Evolutionary conservation across 257 asterid species (phyloP), one percentile per base, ranked within the genome.

Genomic region (Paraleonurus japonicus): DNA sequence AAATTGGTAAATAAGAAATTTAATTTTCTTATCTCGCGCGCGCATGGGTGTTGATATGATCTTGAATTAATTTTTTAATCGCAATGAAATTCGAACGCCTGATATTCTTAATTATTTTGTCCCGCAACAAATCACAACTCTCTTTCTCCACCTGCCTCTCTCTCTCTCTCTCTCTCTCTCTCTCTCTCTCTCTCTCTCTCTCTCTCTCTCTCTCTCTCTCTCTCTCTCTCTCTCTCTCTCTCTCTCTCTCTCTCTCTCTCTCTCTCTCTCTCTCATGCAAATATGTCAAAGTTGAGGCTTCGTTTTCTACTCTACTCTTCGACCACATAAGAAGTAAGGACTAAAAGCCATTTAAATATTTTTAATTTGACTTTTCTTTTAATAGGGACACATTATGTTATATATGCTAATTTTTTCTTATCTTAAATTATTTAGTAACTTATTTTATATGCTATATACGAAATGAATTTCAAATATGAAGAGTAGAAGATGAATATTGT

Each of bases 1-100:
- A n/a, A n/a, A n/a, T n/a, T n/a, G n/a, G n/a, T n/a, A n/a, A n/a
- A n/a, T n/a, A n/a, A n/a, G n/a, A n/a, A n/a, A n/a, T n/a, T n/a
- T n/a, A n/a, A n/a, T 11, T 12, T 41, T 13, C 19, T 17, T 43
- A 3, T 60, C 13, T 68, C 60, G 32, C 66, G 83, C 60, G 32
- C 66, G 83, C 81, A 39, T 64, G 76, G 24, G 58, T 54, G 35
- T 41, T 28, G 53, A 45, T 35, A 73, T 69, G 78, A 35, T 80
- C 35, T 37, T 15, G 16, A 45, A 9, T 19, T 60, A 41, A 41
- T 41, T 33, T 48, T 71, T 63, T 23, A 48, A 35, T 47, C 17
- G 27, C 5, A 47, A 71, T 75, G 41, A 69, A 80, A 73, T n/a
- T 26, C 37, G 51, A 75, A 45, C 19, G 57, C 83, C 72, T 77